A percentile compares a stretch with the other conserved stretches of the same genome.
Evolutionary conservation across 192 early-diverging fungal genomes (phyloP).

Genomic region (Phycomyces blakesleeanus): DNA sequence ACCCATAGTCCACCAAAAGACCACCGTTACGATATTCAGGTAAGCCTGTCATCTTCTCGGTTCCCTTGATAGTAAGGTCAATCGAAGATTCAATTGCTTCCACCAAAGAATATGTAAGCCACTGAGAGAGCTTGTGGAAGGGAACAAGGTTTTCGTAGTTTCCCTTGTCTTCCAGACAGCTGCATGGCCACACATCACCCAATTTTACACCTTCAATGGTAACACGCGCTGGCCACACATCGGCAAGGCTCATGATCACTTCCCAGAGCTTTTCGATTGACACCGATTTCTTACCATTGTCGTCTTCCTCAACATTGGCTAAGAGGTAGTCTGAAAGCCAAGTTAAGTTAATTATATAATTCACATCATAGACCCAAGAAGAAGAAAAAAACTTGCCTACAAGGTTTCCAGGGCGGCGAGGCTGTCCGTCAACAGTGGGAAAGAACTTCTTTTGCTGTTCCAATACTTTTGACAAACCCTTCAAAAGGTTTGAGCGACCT

Average conservation of each 20-base stretch:
- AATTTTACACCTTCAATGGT: slow-evolving; percentile 68
- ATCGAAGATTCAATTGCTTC: slow-evolving; percentile 62
- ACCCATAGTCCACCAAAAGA: slow-evolving; percentile 82
- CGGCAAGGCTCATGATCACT: slow-evolving; percentile 71
- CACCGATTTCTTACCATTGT: slow-evolving; percentile 42
- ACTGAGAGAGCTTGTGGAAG: slow-evolving; percentile 94
- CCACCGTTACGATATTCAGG: slow-evolving; percentile 87
- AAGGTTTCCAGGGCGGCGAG: slow-evolving; percentile 78
- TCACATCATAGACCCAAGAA: too few species aligned
- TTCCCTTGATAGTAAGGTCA: slow-evolving; percentile 44
- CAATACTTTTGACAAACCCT: slow-evolving; percentile 58
- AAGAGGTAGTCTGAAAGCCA: slow-evolving; percentile 16
- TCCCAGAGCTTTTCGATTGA: slow-evolving; percentile 71
- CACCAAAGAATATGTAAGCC: slow-evolving; percentile 91
- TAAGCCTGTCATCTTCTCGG: slow-evolving; percentile 77
- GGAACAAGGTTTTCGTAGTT: slow-evolving; percentile 53
- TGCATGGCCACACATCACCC: slow-evolving; percentile 90
- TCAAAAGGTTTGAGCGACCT: slow-evolving; percentile 69
- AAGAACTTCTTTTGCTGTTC: slow-evolving; percentile 55
- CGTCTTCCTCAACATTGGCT: neutral
- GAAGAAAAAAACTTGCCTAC: slow-evolving; percentile 51
- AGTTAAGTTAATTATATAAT: too few species aligned
- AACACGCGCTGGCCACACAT: slow-evolving; percentile 86
- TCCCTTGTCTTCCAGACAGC: slow-evolving; percentile 45
- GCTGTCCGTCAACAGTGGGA: slow-evolving; percentile 34